phyloP scores from a whole-genome alignment of 2,329 filamentous ascomycete genomes.

The Xylariaceae sp. region DNA sequence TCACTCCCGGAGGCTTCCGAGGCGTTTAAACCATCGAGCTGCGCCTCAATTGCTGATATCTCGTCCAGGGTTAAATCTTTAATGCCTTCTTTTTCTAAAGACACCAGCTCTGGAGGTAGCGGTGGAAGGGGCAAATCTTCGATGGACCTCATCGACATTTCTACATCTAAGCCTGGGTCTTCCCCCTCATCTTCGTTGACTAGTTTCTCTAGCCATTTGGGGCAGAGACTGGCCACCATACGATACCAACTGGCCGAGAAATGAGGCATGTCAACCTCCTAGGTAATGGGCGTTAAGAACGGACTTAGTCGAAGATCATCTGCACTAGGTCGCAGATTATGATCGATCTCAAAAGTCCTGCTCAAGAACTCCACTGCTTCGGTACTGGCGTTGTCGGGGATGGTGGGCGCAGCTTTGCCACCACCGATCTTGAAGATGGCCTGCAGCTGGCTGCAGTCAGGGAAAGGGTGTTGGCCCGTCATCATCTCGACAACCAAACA shows the following conservation, averaged over 20 bases:
- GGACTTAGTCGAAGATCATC: slow-evolving; percentile 86
- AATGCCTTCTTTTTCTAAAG: slow-evolving; percentile 15
- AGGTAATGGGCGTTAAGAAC: slow-evolving; percentile 79
- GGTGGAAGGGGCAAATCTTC: slow-evolving; percentile 21
- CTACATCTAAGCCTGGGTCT: slow-evolving; percentile 11
- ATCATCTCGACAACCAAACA: slow-evolving; percentile 99
- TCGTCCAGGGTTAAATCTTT: slow-evolving; percentile 10
- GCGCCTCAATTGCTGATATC: slow-evolving; percentile 19
- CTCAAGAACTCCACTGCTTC: slow-evolving; percentile 85
- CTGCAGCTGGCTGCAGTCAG: slow-evolving; percentile 94
- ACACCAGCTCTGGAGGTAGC: slow-evolving; percentile 6
- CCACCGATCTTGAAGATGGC: slow-evolving; percentile 99
- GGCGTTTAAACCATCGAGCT: background rate
- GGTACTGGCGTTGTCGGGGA: slow-evolving; percentile 83
- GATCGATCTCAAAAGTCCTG: slow-evolving; percentile 94
- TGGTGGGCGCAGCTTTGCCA: slow-evolving; percentile 83
- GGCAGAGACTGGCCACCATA: slow-evolving; percentile 20
- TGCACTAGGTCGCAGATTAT: slow-evolving; percentile 88
- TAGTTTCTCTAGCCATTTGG: slow-evolving; percentile 19
- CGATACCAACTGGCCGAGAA: slow-evolving; percentile 31
- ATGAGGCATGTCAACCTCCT: slow-evolving; percentile 37
- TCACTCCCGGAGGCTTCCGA: background rate
- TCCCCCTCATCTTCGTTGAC: slow-evolving; percentile 22
- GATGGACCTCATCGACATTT: slow-evolving; percentile 14
- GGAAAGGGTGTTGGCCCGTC: slow-evolving; percentile 94